These are phyloP conservation scores for Allomyces macrogynus DNA, from an alignment of 192 early-diverging fungal genomes.

Conservation along the genomic window DNA sequence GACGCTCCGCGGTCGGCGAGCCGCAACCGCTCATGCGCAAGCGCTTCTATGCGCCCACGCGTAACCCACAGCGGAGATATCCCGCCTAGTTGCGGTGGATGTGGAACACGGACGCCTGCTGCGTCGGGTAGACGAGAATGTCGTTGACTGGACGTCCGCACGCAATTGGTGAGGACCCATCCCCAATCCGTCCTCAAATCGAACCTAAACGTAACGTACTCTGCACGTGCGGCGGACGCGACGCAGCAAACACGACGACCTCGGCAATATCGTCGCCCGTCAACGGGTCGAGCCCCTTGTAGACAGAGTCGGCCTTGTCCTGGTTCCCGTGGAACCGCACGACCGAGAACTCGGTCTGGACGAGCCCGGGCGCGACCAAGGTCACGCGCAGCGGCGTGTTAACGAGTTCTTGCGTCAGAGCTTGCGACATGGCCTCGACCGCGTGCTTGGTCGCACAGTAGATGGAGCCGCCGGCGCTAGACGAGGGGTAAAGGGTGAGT, in stretches of 20 bases:
- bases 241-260: constrained; percentile 60
- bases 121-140: not conserved
- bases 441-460: constrained; percentile 74
- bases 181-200: no score
- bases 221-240: constrained; percentile 17
- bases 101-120: not conserved
- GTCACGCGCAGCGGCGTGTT: constrained; percentile 50
- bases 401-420: constrained; percentile 54
- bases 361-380: constrained; percentile 59
- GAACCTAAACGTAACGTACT: not conserved
- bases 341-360: constrained; percentile 78
- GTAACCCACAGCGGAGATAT: no score
- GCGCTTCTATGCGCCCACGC: no score
- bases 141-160: not conserved
- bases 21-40: no score
- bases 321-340: constrained; percentile 53
- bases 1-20: no score
- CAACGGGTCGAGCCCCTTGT: constrained; percentile 53
- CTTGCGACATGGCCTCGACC: constrained; percentile 55
- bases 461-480: constrained; percentile 38
- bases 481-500: not conserved
- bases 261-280: constrained; percentile 52
- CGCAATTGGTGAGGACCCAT: no score
- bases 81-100: not conserved
- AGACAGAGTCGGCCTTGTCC: constrained; percentile 43